phyloP scores from a whole-genome alignment of 441 rosid genomes.

The Syzygium malaccense region DNA sequence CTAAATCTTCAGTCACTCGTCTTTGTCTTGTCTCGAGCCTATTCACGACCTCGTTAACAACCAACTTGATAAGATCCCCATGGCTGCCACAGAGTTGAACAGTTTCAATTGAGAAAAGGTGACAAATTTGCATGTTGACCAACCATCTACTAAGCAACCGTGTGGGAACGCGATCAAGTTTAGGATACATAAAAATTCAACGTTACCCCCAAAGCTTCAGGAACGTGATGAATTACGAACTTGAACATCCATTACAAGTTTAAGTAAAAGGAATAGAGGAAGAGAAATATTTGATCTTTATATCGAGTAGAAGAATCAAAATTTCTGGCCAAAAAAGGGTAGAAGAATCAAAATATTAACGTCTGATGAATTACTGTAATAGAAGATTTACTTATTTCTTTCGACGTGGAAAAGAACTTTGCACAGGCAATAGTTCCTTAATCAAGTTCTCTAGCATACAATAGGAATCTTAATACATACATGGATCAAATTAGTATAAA shows the following conservation, averaged over 20 bases:
- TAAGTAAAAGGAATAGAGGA: neutral
- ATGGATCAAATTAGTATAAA: neutral
- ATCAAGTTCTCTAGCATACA: neutral
- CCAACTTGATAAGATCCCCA: neutral
- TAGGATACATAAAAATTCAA: neutral
- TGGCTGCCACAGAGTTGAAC: neutral
- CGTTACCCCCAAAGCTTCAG: neutral
- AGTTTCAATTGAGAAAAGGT: neutral
- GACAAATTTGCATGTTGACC: neutral
- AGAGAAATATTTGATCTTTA: neutral
- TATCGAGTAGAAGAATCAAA: neutral
- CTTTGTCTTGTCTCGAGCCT: neutral
- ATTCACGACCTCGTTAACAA: fast-evolving
- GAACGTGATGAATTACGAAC: neutral
- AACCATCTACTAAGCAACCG: neutral
- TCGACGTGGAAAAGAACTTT: neutral
- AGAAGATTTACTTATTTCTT: neutral
- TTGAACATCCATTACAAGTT: neutral
- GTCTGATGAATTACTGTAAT: neutral
- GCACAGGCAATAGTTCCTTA: neutral
- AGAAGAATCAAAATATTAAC: no score
- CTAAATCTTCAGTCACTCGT: neutral
- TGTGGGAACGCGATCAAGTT: fast-evolving
- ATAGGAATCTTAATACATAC: neutral
- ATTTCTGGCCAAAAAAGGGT: no score